Conservation (phyloP, 1,284 basidiomycete genomes). For the Rhodotorula sp. region DNA sequence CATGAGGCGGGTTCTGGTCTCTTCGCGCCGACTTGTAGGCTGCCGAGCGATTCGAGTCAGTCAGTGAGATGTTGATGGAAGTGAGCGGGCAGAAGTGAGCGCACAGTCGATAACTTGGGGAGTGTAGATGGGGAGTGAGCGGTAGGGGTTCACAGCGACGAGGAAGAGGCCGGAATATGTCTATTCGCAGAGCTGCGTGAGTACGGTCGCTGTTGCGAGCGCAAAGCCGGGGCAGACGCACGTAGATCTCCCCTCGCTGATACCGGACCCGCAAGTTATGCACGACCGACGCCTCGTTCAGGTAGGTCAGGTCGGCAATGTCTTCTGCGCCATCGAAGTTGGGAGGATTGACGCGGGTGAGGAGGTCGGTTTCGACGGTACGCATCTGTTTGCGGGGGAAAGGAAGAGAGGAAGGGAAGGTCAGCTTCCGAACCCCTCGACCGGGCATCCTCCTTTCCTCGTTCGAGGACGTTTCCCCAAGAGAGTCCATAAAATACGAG, state of each 20-base stretch:
- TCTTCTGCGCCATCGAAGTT: constrained; percentile 98
- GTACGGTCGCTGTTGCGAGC: not conserved
- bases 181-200: constrained; percentile 51
- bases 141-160: constrained; percentile 98
- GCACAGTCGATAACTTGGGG: constrained; percentile 40
- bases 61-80: not conserved
- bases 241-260: constrained; percentile 90
- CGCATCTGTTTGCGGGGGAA: constrained; percentile 15
- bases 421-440: not conserved
- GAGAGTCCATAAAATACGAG: too few relatives aligned
- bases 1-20: constrained; percentile 95
- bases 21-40: constrained; percentile 89
- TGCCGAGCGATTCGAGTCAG: constrained; percentile 63
- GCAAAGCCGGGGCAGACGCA: constrained; percentile 50
- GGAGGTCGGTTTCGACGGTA: constrained; percentile 25
- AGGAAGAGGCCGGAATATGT: constrained; percentile 95
- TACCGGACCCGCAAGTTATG: constrained; percentile 92
- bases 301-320: constrained; percentile 95
- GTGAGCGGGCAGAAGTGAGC: not conserved
- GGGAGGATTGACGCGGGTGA: constrained; percentile 71
- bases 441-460: not conserved
- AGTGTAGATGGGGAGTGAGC: constrained; percentile 86
- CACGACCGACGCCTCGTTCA: constrained; percentile 98
- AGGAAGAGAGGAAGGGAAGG: not conserved
- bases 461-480: too few relatives aligned